Evolutionary conservation across 192 early-diverging fungal genomes (phyloP).

Genomic region (Tieghemiomyces parasiticus): DNA sequence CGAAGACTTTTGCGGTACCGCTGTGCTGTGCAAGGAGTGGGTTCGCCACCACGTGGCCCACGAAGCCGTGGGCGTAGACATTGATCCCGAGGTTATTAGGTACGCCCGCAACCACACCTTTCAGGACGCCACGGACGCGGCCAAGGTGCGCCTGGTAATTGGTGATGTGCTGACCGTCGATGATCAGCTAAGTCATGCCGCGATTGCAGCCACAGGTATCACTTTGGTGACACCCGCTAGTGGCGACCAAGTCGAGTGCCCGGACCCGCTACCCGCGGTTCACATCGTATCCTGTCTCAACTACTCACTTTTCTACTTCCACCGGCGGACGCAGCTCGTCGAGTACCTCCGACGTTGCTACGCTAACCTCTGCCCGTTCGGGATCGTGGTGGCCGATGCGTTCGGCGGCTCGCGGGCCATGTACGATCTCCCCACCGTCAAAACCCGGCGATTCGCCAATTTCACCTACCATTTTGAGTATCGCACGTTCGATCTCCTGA

Average conservation of each 20-base stretch:
- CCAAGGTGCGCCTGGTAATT: constrained; percentile 4
- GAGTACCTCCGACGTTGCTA: constrained; percentile 20
- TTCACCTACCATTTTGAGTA: constrained; percentile 28
- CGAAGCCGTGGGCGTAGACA: constrained; percentile 26
- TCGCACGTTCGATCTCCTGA: constrained; percentile 18
- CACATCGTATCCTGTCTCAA: constrained; percentile 30
- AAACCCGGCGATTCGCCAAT: constrained; percentile 11
- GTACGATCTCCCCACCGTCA: constrained; percentile 10
- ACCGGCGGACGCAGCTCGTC: constrained; percentile 21
- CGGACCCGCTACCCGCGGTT: constrained; percentile 14
- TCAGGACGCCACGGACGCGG: constrained; percentile 5
- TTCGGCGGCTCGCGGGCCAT: constrained; percentile 22
- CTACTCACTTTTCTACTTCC: constrained; percentile 26
- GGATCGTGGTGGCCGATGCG: constrained; percentile 27
- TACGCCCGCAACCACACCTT: constrained; percentile 21
- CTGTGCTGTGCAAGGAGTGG: constrained; percentile 29
- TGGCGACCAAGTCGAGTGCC: no score
- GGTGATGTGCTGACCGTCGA: constrained; percentile 15
- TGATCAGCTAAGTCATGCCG: background rate
- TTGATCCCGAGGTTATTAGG: constrained; percentile 23
- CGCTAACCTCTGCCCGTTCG: constrained; percentile 17
- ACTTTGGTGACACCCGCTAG: background rate
- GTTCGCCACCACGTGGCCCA: constrained; percentile 11
- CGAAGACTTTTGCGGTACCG: constrained; percentile 37
- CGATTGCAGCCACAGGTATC: background rate